Percentiles rank a stretch among this genome's conserved stretches.
These are phyloP conservation scores for Elasticomyces elasticus DNA, from an alignment of 495 filamentous ascomycete species.

Conservation along the genomic window DNA sequence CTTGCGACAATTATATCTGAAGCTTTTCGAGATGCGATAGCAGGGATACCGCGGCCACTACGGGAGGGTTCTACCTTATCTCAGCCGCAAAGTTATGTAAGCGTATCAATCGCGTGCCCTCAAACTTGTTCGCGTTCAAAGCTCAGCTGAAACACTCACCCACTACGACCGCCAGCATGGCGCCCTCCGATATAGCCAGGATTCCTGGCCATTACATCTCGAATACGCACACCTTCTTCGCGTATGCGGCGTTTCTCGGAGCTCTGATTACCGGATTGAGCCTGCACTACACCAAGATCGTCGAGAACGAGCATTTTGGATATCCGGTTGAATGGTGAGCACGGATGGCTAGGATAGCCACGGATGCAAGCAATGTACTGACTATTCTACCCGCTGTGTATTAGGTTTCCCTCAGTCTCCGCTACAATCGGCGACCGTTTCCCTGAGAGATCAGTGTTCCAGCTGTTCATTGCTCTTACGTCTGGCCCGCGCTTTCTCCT, in stretches of 20 bases:
- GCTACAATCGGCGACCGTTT: conserved; percentile 98
- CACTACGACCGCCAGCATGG: no score
- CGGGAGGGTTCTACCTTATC: no score
- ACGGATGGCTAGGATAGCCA: no score
- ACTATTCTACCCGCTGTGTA: no score
- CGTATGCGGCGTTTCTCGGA: conserved; percentile 83
- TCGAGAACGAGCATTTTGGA: conserved; percentile 92
- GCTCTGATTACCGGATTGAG: conserved; percentile 75
- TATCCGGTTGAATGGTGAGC: conserved; percentile 98
- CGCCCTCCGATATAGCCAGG: conserved; percentile 30
- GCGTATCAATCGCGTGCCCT: no score
- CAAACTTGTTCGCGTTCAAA: no score
- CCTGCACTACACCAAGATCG: conserved; percentile 93
- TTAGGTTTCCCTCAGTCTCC: conserved; percentile 97
- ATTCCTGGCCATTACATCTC: conserved; percentile 88
- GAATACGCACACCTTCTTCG: conserved; percentile 73
- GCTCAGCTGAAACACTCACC: no score
- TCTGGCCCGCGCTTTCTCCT: conserved; percentile 89
- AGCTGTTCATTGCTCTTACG: conserved; percentile 92
- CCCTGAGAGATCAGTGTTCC: conserved; percentile 92
- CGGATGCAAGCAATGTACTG: no score
- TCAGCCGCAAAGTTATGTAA: no score
- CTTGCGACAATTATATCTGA: background rate
- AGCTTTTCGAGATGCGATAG: no score
- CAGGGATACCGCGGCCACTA: no score